A percentile compares a stretch with the other conserved stretches of the same genome.
These are phyloP conservation scores for Phylloporus sp. DNA, from an alignment of 1,284 basidiomycete species.

Conservation along the genomic window DNA sequence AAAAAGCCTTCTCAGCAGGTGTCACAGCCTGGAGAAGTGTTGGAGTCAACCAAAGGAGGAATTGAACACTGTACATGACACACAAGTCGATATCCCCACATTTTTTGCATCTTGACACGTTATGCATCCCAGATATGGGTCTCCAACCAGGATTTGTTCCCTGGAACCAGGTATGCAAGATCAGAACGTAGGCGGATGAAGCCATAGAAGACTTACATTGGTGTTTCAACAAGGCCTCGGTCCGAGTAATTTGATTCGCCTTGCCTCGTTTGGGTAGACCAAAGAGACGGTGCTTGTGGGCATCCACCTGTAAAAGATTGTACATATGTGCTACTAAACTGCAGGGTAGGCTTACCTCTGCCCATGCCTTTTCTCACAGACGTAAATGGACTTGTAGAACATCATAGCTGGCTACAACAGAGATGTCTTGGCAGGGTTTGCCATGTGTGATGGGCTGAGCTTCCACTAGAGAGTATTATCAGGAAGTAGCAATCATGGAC, in stretches of 20 bases:
- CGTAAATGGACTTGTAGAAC: conserved; percentile 85
- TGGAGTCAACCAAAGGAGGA: too few species aligned
- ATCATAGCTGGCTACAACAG: conserved; percentile 89
- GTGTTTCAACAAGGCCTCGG: conserved; percentile 60
- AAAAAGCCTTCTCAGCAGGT: conserved; percentile 75
- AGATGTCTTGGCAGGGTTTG: conserved; percentile 90
- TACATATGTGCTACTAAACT: conserved; percentile 1
- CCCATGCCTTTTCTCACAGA: conserved; percentile 76
- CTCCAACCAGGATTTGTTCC: conserved; percentile 87
- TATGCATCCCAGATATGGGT: conserved; percentile 97
- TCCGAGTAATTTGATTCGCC: conserved; percentile 44
- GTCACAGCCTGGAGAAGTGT: too few species aligned
- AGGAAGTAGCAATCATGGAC: neutral
- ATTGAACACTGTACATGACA: conserved; percentile 20
- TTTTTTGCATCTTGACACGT: conserved; percentile 88
- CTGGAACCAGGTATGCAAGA: conserved; percentile 41
- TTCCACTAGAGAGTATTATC: conserved; percentile 43
- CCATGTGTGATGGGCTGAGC: conserved; percentile 82
- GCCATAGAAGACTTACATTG: conserved; percentile 54
- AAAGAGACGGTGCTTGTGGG: conserved; percentile 60
- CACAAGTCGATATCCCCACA: conserved; percentile 90
- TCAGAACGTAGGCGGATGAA: neutral
- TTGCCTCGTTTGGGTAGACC: conserved; percentile 63
- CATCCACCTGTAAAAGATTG: conserved; percentile 63
- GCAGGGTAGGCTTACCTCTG: conserved; percentile 22